Conservation (phyloP, 2,329 filamentous ascomycete species). For the Calycina marina region DNA sequence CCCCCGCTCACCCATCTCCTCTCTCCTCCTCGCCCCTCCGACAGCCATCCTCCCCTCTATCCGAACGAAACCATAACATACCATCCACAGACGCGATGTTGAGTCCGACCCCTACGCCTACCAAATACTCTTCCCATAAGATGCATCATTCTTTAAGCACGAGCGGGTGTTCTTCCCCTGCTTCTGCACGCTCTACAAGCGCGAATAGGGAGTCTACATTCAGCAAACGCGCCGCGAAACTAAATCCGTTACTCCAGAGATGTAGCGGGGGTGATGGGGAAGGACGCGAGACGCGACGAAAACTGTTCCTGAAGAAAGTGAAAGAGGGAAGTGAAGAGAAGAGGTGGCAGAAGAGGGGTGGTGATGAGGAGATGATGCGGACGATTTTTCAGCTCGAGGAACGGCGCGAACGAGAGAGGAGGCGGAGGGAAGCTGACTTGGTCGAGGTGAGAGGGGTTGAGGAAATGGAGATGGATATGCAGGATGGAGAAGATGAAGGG, state of each 20-base stretch:
- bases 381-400: conserved; percentile 26
- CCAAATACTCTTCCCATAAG: too few species aligned
- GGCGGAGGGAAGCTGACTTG: conserved; percentile 18
- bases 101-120: conserved; percentile 1
- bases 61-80: conserved; percentile 18
- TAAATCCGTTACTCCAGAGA: conserved; percentile 46
- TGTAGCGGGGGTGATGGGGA: conserved; percentile 33
- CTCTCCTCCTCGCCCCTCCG: conserved; percentile 45
- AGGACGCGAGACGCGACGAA: conserved; percentile 46
- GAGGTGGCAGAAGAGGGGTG: conserved; percentile 43
- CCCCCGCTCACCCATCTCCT: conserved; percentile 37
- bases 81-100: background rate
- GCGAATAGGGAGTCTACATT: conserved; percentile 9
- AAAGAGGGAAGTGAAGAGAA: conserved; percentile 44
- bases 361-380: conserved; percentile 40
- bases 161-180: too few species aligned
- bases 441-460: conserved; percentile 17
- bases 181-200: conserved; percentile 6
- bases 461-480: conserved; percentile 9
- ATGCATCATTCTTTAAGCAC: too few species aligned
- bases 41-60: conserved; percentile 25
- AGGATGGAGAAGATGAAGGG: conserved; percentile 11
- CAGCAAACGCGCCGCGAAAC: conserved; percentile 36
- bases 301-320: conserved; percentile 55
- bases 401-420: conserved; percentile 21